Percentiles rank a stretch among this genome's conserved stretches.
Conservation (phyloP, 306 rosid genomes). For the Inga oerstediana region DNA sequence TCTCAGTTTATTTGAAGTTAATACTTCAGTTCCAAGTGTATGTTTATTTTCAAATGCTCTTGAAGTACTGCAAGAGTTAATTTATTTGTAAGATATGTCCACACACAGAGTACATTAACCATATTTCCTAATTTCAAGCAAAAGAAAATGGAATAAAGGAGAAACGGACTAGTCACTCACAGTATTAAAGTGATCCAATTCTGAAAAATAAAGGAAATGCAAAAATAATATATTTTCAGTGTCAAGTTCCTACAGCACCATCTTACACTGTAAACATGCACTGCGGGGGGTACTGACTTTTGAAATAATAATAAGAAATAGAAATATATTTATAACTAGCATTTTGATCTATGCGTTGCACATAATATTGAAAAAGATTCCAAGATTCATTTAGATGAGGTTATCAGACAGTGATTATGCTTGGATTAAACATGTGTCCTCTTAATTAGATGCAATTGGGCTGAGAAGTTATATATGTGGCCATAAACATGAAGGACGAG, state of each 20-base stretch:
- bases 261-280: background rate
- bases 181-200: background rate
- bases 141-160: background rate
- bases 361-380: background rate
- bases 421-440: background rate
- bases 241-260: background rate
- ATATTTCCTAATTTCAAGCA: background rate
- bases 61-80: background rate
- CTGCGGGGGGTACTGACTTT: background rate
- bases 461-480: background rate
- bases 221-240: background rate
- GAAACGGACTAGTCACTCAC: background rate
- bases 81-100: background rate
- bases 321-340: background rate
- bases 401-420: background rate
- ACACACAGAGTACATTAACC: background rate
- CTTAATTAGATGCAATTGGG: background rate
- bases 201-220: background rate
- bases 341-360: background rate
- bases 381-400: background rate
- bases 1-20: background rate
- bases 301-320: too few species aligned
- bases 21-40: background rate
- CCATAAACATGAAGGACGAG: background rate
- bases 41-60: background rate